These are phyloP conservation scores for Nigrograna mackinnonii DNA, from an alignment of 2,329 filamentous ascomycete genomes.

Conservation along the genomic window DNA sequence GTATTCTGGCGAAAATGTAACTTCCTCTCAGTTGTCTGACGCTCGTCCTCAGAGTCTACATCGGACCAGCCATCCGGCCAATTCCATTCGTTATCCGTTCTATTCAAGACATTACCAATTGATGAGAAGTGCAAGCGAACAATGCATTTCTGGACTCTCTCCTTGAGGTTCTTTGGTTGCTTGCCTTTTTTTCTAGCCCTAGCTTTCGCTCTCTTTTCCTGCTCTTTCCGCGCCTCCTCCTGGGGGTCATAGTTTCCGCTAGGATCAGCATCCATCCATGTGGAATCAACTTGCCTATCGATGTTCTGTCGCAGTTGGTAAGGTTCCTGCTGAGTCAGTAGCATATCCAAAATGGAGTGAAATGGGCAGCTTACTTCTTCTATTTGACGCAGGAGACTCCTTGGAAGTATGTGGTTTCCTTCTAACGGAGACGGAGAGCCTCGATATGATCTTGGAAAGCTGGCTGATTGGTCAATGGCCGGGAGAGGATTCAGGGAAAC, in stretches of 20 bases:
- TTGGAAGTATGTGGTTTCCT: no score
- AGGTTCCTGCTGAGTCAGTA: background rate
- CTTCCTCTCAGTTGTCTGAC: conserved; percentile 7
- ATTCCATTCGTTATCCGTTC: conserved; percentile 24
- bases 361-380: no score
- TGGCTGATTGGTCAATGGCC: no score
- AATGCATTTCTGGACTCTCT: conserved; percentile 18
- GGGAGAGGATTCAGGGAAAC: no score
- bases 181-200: conserved; percentile 10
- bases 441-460: no score
- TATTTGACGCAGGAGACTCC: no score
- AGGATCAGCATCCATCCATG: conserved; percentile 41
- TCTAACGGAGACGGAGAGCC: no score
- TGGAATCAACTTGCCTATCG: conserved; percentile 18
- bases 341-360: no score
- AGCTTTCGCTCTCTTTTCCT: conserved; percentile 9
- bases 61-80: conserved; percentile 30
- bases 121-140: conserved; percentile 15
- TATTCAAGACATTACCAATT: conserved; percentile 22
- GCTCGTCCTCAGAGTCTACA: conserved; percentile 16
- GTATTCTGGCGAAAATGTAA: conserved; percentile 15
- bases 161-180: background rate
- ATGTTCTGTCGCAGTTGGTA: conserved; percentile 29
- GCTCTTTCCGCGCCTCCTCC: conserved; percentile 12
- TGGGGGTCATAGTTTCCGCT: conserved; percentile 41